These are phyloP conservation scores for Allomyces arbusculus DNA, from an alignment of 192 early-diverging fungal genomes.

Conservation along the genomic window DNA sequence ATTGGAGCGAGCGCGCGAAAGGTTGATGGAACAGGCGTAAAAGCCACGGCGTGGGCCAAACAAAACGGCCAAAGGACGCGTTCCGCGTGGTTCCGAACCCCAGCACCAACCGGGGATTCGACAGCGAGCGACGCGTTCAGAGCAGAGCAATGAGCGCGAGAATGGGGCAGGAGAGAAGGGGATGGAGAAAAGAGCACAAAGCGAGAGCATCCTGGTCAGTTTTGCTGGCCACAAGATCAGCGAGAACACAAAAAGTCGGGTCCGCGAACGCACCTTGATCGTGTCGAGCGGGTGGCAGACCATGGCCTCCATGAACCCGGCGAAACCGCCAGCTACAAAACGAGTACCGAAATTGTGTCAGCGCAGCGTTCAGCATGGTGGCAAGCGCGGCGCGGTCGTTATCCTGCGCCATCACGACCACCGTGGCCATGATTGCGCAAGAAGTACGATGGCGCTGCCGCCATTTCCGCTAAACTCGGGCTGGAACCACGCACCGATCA, in stretches of 20 bases:
- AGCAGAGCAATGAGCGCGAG: too few relatives aligned
- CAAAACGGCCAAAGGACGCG: too few relatives aligned
- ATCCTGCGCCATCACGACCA: too few relatives aligned
- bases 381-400: not conserved
- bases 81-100: too few relatives aligned
- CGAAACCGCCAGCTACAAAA: conserved; percentile 59
- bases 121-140: too few relatives aligned
- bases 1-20: too few relatives aligned
- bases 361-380: not conserved
- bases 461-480: not conserved
- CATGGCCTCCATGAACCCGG: conserved; percentile 76
- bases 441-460: not conserved
- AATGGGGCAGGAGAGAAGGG: not conserved
- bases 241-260: not conserved
- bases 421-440: too few relatives aligned
- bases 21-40: too few relatives aligned
- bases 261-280: conserved; percentile 92
- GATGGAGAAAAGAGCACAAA: too few relatives aligned
- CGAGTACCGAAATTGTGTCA: not conserved
- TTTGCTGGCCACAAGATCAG: not conserved
- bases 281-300: conserved; percentile 90
- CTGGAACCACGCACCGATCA: not conserved
- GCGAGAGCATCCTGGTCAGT: conserved; percentile 11
- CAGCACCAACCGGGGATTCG: too few relatives aligned
- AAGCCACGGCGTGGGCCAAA: too few relatives aligned